Base-by-base conservation (phyloP, 768 basidiomycete species). In the Hemileccinum impolitum region DNA sequence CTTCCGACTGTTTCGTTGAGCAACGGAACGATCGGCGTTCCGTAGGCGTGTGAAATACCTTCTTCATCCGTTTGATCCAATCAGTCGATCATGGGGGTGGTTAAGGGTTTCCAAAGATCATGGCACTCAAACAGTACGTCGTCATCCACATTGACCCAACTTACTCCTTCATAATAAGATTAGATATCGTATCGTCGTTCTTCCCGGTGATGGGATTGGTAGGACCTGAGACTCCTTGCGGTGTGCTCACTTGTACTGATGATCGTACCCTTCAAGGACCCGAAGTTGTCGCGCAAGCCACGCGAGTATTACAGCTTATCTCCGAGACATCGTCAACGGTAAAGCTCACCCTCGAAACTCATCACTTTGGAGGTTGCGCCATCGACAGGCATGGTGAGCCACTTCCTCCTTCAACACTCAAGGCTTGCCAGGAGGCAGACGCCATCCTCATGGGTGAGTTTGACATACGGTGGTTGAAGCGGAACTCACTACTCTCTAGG, bases 141-240 rank as follows among this genome's bases (percentile, higher is more conserved):
- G 49, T 46, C 70, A 53, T 18, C n/a, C 25, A 10, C 19, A 23
- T n/a, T n/a, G 35, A 36, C 17, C 32, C 37, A 36, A 8, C 43
- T 44, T 57, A 23, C 44, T 50, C 17, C 19, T 18, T 56, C 47
- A 58, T 18, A 39, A 30, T 5, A 18, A 21, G 13, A 25, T 30
- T 6, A 94, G 94, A 46, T 96, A 89, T 70, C 85, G 85, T 54
- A 81, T 99, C 65, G 89, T 84, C 31, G 79, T 94, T 45, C 83
- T 99, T 37, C 85, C 87, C n/a, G 96, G 96, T 44, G 96, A 99
- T 70, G 96, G 96, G 52, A 98, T 99, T 60, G 95, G 94, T 92
- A 62, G 37, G 76, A 52, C 12, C 21, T 37, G n/a, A n/a, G n/a
- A n/a, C 21, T 15, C 28, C 10, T 36, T 37, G 12, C 37, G 25